Base-by-base conservation (phyloP, 2,329 filamentous ascomycete species). In the Aspergillus floridensis region DNA sequence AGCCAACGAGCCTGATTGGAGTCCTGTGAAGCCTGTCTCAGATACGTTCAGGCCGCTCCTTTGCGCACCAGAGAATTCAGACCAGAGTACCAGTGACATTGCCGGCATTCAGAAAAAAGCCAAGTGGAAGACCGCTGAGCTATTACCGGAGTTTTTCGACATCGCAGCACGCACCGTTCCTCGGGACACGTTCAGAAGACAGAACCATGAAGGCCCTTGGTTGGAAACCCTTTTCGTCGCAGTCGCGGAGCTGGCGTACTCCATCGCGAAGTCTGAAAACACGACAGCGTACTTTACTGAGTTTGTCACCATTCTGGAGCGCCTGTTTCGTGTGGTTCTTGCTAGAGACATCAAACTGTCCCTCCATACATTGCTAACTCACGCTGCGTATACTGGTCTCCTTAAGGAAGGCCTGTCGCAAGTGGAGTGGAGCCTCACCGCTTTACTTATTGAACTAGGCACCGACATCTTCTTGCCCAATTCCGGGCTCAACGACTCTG, bases 141-240 rank as follows among this genome's bases (percentile, higher is more conserved):
- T 76, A 56, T 72, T 71, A 2, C 76, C 80, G 0, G 68, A 77
- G 8, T 68, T 82, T 5, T 79, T 82, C 53, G 76, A 80, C 55
- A 74, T 80, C 58, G 78, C 80, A 3, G 75, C 78, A 24, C 75
- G 78, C 38, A 78, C 77, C 38, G 72, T 81, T 16, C 77, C 77
- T 19, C 72, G 77, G 58, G 73, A 77, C 58, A 74, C 76, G 11
- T 78, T 79, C 49, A 72, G 73, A 49, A 71, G 76, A 41, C 75
- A 79, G 63, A 75, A 74, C 7, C 68, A 76, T 24, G 81, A 84
- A 66, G 77, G 77, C 44, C 71, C 75, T 14, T 84, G 81, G 81
- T 66, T 84, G 53, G 80, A 82, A 65, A 75, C 74, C 2, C 68
- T 81, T n/a, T 82, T 82, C 57, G 73, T 76, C 24, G 71, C 71